A percentile compares a stretch with the other conserved stretches of the same genome.
phyloP scores from a whole-genome alignment of 352 stramenopile species.

The Globisporangium middletonii region DNA sequence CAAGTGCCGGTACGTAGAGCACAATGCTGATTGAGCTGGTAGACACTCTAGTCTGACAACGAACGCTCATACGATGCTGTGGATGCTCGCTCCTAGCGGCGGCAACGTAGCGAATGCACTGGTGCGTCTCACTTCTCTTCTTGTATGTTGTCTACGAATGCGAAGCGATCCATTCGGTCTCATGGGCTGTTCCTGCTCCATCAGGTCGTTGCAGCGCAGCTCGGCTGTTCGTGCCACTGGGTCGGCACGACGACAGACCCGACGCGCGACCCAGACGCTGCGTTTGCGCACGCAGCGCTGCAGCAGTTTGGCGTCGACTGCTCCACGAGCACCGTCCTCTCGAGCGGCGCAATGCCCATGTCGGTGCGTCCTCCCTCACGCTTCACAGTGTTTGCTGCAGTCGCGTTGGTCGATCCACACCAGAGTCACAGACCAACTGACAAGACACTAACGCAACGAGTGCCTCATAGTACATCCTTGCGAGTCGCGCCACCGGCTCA shows the following conservation, averaged over 20 bases:
- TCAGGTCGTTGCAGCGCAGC: conserved; percentile 54
- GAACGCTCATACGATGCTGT: not conserved
- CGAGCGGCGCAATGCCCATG: conserved; percentile 46
- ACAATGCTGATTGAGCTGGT: not conserved
- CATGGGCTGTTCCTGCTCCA: not conserved
- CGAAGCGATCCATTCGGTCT: not conserved
- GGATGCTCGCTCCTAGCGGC: conserved; percentile 21
- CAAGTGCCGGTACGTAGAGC: conserved; percentile 33
- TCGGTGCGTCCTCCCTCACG: conserved; percentile 29
- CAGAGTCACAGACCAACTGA: no score
- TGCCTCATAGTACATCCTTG: conserved; percentile 50
- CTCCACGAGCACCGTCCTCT: conserved; percentile 27
- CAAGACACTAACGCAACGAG: no score
- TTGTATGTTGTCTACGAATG: not conserved
- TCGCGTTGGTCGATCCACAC: no score
- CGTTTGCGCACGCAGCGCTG: conserved; percentile 46
- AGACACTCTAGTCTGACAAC: not conserved
- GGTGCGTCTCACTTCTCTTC: conserved; percentile 14
- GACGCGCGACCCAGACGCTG: conserved; percentile 38
- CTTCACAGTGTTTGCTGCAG: no score
- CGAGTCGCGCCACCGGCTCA: conserved; percentile 51
- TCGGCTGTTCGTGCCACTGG: conserved; percentile 48
- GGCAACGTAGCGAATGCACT: conserved; percentile 63
- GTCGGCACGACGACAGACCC: conserved; percentile 58
- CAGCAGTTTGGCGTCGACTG: conserved; percentile 39